Conservation (phyloP, 1,139 yeast species). For the Groenewaldozyma auringiensis region DNA sequence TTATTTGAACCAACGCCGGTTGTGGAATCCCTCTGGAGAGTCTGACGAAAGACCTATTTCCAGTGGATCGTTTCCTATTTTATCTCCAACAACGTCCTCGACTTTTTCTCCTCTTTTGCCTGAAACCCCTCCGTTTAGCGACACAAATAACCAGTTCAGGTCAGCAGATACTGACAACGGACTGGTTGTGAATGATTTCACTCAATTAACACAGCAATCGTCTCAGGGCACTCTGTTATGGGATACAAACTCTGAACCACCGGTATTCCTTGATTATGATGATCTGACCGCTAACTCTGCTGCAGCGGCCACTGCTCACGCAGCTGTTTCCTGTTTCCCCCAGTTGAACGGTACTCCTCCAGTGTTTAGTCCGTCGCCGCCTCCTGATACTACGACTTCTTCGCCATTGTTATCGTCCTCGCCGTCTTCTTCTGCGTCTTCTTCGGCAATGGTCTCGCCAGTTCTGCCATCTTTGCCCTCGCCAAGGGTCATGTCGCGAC, state of each 20-base stretch:
- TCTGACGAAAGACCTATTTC: neutral
- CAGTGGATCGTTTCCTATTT: neutral
- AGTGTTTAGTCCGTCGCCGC: neutral
- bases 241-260: neutral
- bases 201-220: neutral
- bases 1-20: no score
- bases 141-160: no score
- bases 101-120: neutral
- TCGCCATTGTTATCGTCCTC: neutral
- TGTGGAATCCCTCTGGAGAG: no score
- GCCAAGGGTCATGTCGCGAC: neutral
- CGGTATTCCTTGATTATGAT: neutral
- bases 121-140: neutral
- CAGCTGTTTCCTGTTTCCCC: neutral
- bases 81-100: neutral
- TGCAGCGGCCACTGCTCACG: neutral
- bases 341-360: neutral
- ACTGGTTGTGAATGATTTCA: neutral
- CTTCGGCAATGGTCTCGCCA: neutral
- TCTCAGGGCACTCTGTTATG: neutral
- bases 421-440: neutral
- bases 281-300: neutral
- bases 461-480: no score
- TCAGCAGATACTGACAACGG: neutral
- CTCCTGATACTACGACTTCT: neutral